Evolutionary conservation across 768 basidiomycete species (phyloP), one percentile per base, ranked within the genome.

Genomic region (Naganishia antarctica): DNA sequence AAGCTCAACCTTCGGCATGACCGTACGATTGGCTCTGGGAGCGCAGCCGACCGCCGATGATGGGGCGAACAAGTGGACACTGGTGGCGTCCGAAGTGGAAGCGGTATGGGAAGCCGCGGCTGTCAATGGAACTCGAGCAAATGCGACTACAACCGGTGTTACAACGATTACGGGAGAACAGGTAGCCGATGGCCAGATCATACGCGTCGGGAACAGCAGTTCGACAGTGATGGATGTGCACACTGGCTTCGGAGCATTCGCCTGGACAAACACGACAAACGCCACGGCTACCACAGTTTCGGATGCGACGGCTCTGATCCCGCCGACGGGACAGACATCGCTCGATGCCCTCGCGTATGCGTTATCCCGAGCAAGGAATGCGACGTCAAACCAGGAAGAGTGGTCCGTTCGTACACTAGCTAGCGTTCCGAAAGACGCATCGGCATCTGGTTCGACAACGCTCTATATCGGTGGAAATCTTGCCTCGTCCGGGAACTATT

Each of bases 401-500:
- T 74, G 68, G 68, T 16, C 66, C 1, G 70, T 75, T 57, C 71
- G 71, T 59, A 60, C 74, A 23, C 66, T 75, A 29, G 84, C 87
- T 57, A 85, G 90, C 71, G 71, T 86, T 7, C 87, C 86, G 1
- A 85, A 86, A 12, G 72, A 44, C 73, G 29, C n/a, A 79, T 89
- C 61, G n/a, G 53, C 11, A 3, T 28, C 13, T 3, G 6, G 16
- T 15, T 11, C 28, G 29, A 18, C 29, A 18, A 15, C 37, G 3
- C 16, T 57, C 11, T 88, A 87, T 76, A 72, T 92, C 41, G 94
- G 85, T 32, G 94, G 94, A 11, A 80, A 81, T 60, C 94, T 97
- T 78, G 80, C 79, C 1, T 79, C 89, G 21, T 76, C 83, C 0
- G 82, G 70, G 9, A 74, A 74, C 32, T 78, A 74, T 60, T 80